These are phyloP conservation scores for Colletotrichum somersetense DNA, from an alignment of 2,329 filamentous ascomycete species.

Conservation along the genomic window DNA sequence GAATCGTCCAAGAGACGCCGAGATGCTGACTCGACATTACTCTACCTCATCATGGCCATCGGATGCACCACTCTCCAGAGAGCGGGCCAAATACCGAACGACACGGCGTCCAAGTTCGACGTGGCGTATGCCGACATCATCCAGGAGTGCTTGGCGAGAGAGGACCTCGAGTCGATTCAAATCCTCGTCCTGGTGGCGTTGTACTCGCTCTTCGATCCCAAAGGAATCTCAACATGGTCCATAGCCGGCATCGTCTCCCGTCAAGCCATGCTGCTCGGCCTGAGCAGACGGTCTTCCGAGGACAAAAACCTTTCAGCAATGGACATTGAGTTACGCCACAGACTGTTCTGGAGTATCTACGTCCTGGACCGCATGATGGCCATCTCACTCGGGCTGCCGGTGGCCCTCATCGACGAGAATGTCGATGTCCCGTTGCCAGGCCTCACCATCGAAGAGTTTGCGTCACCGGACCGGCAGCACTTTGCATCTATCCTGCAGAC, in stretches of 20 bases:
- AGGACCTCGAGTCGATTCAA: conserved; percentile 55
- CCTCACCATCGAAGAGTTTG: conserved; percentile 60
- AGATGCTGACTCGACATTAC: conserved; percentile 51
- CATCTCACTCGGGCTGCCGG: conserved; percentile 55
- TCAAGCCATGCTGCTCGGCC: conserved; percentile 55
- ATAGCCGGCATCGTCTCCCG: conserved; percentile 56
- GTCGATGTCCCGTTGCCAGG: conserved; percentile 57
- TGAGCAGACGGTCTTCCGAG: conserved; percentile 50
- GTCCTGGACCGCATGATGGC: conserved; percentile 61
- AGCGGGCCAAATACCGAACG: conserved; percentile 55
- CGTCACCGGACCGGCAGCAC: conserved; percentile 52
- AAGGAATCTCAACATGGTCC: conserved; percentile 55
- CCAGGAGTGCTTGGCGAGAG: conserved; percentile 53
- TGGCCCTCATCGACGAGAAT: conserved; percentile 55
- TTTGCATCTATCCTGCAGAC: conserved; percentile 59
- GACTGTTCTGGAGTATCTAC: conserved; percentile 60
- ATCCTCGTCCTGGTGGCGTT: conserved; percentile 57
- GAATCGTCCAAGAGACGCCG: conserved; percentile 45
- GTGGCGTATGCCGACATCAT: conserved; percentile 57
- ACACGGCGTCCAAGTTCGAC: conserved; percentile 50
- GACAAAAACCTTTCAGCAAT: conserved; percentile 46
- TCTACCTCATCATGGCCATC: conserved; percentile 61
- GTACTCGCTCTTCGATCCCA: conserved; percentile 59
- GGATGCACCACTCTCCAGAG: conserved; percentile 59
- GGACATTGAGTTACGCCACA: conserved; percentile 52